Evolutionary conservation across 1,139 yeast species (phyloP).

Genomic region (Yamadazyma jaroonii): DNA sequence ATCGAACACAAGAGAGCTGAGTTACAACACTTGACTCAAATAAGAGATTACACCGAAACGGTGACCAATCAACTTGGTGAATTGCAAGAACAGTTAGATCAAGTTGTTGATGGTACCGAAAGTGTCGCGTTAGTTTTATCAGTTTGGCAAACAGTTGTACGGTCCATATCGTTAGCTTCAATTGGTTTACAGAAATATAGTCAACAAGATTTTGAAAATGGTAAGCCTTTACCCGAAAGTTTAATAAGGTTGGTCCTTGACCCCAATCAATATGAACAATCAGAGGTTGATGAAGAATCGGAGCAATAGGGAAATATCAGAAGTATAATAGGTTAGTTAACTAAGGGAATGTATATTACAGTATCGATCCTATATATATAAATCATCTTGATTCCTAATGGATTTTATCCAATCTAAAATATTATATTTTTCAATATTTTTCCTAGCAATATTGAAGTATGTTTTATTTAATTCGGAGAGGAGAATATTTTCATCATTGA

Average conservation of each 20-base stretch:
- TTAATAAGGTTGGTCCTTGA: conserved; percentile 63
- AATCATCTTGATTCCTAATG: conserved; percentile 15
- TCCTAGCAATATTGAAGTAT: conserved; percentile 14
- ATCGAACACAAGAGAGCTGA: conserved; percentile 51
- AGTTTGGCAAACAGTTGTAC: conserved; percentile 69
- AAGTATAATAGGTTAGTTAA: background rate
- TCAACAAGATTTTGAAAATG: conserved; percentile 43
- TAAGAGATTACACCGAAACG: conserved; percentile 45
- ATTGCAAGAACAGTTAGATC: conserved; percentile 46
- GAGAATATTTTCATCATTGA: conserved; percentile 11
- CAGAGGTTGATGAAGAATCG: conserved; percentile 8
- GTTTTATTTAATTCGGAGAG: conserved; percentile 15
- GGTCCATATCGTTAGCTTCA: conserved; percentile 67
- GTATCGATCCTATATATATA: background rate
- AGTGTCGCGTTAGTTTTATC: conserved; percentile 54
- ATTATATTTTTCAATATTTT: conserved; percentile 17
- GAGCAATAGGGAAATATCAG: conserved; percentile 2
- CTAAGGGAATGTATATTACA: conserved; percentile 1
- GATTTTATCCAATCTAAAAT: conserved; percentile 28
- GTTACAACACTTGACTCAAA: conserved; percentile 48
- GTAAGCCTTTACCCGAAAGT: conserved; percentile 46
- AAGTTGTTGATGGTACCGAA: conserved; percentile 57
- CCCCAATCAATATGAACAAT: conserved; percentile 17
- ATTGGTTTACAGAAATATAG: conserved; percentile 50
- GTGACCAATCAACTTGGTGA: conserved; percentile 48